Evolutionary conservation across 495 filamentous ascomycete genomes (phyloP).

Genomic region (Durotheca rogersii): DNA sequence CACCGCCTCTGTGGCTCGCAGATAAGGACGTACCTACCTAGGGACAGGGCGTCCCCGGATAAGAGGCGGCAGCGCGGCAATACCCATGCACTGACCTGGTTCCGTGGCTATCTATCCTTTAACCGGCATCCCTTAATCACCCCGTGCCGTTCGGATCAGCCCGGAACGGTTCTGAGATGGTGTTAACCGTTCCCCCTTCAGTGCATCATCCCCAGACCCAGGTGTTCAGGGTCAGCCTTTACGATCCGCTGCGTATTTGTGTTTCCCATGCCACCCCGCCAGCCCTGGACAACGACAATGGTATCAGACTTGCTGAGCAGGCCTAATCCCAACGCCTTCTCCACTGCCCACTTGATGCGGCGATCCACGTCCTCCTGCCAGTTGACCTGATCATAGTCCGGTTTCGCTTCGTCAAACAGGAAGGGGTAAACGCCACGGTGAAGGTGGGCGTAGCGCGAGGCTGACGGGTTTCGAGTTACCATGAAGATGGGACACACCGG

Average conservation of each 20-base stretch:
- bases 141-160: neutral
- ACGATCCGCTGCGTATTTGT: conserved; percentile 80
- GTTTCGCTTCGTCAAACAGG: conserved; percentile 88
- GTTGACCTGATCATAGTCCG: conserved; percentile 80
- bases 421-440: conserved; percentile 98
- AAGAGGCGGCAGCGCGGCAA: too few relatives aligned
- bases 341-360: conserved; percentile 92
- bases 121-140: neutral
- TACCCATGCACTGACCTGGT: neutral
- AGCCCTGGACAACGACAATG: conserved; percentile 95
- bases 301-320: conserved; percentile 79
- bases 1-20: too few relatives aligned
- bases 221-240: conserved; percentile 53
- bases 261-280: conserved; percentile 96
- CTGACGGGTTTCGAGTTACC: conserved; percentile 83
- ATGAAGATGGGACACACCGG: conserved; percentile 98
- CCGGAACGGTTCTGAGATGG: neutral
- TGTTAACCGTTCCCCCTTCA: neutral
- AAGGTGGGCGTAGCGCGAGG: conserved; percentile 87
- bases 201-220: conserved; percentile 40
- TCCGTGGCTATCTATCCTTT: neutral
- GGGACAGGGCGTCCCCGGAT: too few relatives aligned
- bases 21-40: too few relatives aligned
- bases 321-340: conserved; percentile 77
- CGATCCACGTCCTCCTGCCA: conserved; percentile 99